These are phyloP conservation scores for Fusarium temperatum DNA, from an alignment of 2,329 filamentous ascomycete species.

Conservation along the genomic window DNA sequence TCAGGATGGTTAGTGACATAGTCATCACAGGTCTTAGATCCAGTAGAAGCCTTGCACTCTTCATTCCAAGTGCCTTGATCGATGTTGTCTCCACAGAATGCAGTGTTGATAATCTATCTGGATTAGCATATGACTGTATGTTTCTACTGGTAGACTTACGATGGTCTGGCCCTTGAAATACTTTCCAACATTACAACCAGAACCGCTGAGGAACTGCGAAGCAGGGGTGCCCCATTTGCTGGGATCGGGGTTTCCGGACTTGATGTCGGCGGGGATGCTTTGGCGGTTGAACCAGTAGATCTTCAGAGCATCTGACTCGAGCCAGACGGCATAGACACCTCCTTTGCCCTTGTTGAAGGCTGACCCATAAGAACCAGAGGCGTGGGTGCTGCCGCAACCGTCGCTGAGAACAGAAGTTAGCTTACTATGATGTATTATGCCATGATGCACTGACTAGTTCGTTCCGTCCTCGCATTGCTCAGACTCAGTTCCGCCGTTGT, in stretches of 20 bases:
- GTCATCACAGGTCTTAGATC: conserved; percentile 69
- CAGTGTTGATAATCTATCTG: conserved; percentile 67
- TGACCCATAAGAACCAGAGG: neutral
- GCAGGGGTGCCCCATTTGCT: conserved; percentile 69
- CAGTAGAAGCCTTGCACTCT: conserved; percentile 17
- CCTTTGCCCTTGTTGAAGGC: conserved; percentile 55
- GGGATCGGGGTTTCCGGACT: conserved; percentile 66
- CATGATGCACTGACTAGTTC: neutral
- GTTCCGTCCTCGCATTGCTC: conserved; percentile 29
- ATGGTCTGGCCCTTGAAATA: conserved; percentile 61
- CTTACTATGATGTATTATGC: rapidly evolving
- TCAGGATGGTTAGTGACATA: conserved; percentile 74
- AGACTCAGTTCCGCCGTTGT: conserved; percentile 48
- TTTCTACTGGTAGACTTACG: neutral
- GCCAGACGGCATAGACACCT: conserved; percentile 74
- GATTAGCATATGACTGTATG: neutral
- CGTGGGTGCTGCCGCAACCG: conserved; percentile 8
- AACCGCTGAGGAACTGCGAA: conserved; percentile 69
- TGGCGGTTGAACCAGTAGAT: conserved; percentile 79
- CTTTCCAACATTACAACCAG: conserved; percentile 71
- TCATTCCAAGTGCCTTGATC: conserved; percentile 20
- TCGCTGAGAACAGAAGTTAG: neutral
- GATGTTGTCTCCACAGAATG: conserved; percentile 74
- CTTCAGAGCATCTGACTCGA: conserved; percentile 71
- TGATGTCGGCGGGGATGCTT: conserved; percentile 68